A percentile compares a stretch with the other conserved stretches of the same genome.
phyloP scores from a whole-genome alignment of 306 rosid species.

The Ormosia emarginata region DNA sequence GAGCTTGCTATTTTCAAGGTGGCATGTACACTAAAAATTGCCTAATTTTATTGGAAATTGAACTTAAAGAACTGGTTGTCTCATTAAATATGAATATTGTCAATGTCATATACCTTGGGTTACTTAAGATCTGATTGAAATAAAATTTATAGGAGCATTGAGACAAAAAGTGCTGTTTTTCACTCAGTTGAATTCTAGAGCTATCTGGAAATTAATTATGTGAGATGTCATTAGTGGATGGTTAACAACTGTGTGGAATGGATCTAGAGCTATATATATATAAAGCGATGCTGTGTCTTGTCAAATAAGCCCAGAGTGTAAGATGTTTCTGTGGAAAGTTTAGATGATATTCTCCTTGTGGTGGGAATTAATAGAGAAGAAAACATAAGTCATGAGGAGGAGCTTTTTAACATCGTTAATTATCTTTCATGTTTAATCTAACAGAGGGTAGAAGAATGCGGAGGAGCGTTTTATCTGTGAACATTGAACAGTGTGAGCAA shows the following conservation, averaged over 20 bases:
- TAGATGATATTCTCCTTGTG: background rate
- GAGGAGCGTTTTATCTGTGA: background rate
- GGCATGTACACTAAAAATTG: background rate
- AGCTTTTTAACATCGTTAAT: background rate
- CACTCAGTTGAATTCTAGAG: background rate
- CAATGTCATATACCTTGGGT: background rate
- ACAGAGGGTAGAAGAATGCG: background rate
- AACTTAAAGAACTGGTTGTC: background rate
- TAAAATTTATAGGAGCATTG: background rate
- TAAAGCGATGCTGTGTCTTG: background rate
- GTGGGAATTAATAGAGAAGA: background rate
- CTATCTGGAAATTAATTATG: background rate
- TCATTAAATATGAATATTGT: background rate
- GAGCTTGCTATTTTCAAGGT: background rate
- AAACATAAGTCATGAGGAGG: background rate
- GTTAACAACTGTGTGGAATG: conserved; percentile 7
- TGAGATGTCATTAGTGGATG: background rate
- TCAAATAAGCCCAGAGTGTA: background rate
- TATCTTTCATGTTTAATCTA: background rate
- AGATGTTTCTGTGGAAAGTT: background rate
- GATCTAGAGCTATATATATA: background rate
- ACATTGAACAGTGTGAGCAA: background rate
- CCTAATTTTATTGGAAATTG: background rate
- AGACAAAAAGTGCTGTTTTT: background rate
- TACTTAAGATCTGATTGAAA: background rate